phyloP scores from a whole-genome alignment of 2,329 filamentous ascomycete species.

The Penicillium sp. region DNA sequence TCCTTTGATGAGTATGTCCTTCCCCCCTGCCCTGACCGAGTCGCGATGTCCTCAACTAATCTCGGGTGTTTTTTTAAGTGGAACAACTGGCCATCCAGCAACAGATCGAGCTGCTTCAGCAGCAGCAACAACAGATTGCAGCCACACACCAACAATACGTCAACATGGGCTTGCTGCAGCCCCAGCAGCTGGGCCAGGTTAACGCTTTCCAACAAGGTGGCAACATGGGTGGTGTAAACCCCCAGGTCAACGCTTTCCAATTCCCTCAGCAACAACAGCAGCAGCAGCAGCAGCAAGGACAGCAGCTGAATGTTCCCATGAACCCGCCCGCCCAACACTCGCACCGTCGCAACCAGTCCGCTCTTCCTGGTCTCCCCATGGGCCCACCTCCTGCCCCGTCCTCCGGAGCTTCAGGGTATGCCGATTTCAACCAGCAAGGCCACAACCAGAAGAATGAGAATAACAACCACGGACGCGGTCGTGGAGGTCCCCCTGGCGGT shows the following conservation, averaged over 20 bases:
- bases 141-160: constrained; percentile 97
- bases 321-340: constrained; percentile 78
- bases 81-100: constrained; percentile 97
- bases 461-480: constrained; percentile 69
- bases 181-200: constrained; percentile 77
- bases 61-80: constrained; percentile 60
- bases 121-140: constrained; percentile 97
- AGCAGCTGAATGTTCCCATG: constrained; percentile 70
- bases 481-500: constrained; percentile 69
- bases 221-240: constrained; percentile 72
- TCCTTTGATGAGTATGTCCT: constrained; percentile 89
- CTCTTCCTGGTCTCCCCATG: constrained; percentile 89
- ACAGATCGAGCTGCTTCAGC: constrained; percentile 95
- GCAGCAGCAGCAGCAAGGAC: constrained; percentile 66
- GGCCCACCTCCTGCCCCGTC: constrained; percentile 91
- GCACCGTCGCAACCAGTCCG: constrained; percentile 98
- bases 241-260: constrained; percentile 80
- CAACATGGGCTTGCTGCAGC: constrained; percentile 92
- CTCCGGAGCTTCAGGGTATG: constrained; percentile 82
- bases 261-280: constrained; percentile 81
- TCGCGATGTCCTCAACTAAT: neutral
- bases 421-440: constrained; percentile 72
- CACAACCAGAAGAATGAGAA: constrained; percentile 75
- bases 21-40: neutral
- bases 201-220: constrained; percentile 72